Base-by-base conservation (phyloP, 441 rosid genomes). In the Breynia disticha region DNA sequence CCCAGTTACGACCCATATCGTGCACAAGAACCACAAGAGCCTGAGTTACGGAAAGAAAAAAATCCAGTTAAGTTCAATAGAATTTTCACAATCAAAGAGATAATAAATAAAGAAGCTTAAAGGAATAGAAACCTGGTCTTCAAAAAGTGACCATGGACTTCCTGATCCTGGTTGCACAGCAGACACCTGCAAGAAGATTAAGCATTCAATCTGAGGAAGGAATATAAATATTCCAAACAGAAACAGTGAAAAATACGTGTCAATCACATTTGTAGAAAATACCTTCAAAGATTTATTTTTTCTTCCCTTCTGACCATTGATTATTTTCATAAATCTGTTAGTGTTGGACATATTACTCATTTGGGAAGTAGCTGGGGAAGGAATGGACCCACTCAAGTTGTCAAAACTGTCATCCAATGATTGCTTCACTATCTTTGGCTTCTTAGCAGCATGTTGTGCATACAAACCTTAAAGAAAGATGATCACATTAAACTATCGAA, bases 1-100 rank as follows among this genome's bases (percentile, higher is more conserved):
- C 99, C 99, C 98, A 95, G 60, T 88, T 91, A 43, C 95, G 99
- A 62, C 99, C 99, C 98, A 95, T 79, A 65, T 95, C 99, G 66
- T 95, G 99, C 49, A 95, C 98, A 65, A 95, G 91, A 65, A 91
- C 99, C 54, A 95, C 95, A 66, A 95, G 98, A 45, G 99, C 99
- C 99, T 95, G 65, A 62, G 37, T 64, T 54, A 65, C 54, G 57
- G 52, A 62, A 62, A 54, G 15, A 48, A 50, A 32, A 37, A 16
- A 37, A 47, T 63, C 71, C 48, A 67, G 54, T 48, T 52, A 57
- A 16, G 32, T 38, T 54, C 22, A 46, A 38, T 45, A 60, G 42
- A 60, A 41, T 19, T 61, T 45, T 16, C 32, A 20, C 55, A 54
- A 49, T 41, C 58, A 55, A 37, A 59, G 19, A 56, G 54, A 45